Evolutionary conservation across 306 rosid genomes (phyloP).

Genomic region (Quercus bicolor): DNA sequence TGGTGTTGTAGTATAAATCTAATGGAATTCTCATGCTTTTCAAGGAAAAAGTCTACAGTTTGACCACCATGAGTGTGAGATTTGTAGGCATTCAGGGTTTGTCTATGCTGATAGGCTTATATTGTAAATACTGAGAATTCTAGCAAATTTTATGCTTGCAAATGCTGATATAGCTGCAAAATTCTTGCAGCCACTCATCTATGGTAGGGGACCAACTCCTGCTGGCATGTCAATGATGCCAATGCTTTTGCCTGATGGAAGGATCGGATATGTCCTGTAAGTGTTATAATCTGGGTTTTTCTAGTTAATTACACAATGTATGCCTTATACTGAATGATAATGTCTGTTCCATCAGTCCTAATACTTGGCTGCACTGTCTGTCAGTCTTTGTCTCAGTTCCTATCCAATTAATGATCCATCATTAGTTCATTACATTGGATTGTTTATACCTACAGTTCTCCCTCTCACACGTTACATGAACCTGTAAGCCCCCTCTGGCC

Average conservation of each 20-base stretch:
- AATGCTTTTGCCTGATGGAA: constrained; percentile 69
- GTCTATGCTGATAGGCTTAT: background rate
- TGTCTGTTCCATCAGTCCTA: background rate
- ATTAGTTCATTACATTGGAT: background rate
- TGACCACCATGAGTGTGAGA: background rate
- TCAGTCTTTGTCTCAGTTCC: background rate
- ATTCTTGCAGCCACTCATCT: constrained; percentile 62
- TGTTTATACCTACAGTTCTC: background rate
- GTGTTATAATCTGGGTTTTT: constrained; percentile 25
- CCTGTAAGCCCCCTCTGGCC: background rate
- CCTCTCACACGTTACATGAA: background rate
- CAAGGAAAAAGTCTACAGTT: background rate
- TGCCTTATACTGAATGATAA: background rate
- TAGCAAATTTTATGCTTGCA: background rate
- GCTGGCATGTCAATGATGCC: constrained; percentile 72
- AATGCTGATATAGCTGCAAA: constrained; percentile 27
- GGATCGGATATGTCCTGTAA: constrained; percentile 65
- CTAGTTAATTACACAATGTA: background rate
- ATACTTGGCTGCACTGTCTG: background rate
- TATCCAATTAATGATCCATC: background rate
- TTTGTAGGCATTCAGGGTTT: background rate
- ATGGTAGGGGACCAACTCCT: constrained; percentile 57
- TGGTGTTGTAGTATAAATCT: background rate
- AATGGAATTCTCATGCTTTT: background rate
- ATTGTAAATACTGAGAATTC: background rate